These are phyloP conservation scores for Plantago elongata DNA, from an alignment of 257 asterid genomes.

Conservation along the genomic window DNA sequence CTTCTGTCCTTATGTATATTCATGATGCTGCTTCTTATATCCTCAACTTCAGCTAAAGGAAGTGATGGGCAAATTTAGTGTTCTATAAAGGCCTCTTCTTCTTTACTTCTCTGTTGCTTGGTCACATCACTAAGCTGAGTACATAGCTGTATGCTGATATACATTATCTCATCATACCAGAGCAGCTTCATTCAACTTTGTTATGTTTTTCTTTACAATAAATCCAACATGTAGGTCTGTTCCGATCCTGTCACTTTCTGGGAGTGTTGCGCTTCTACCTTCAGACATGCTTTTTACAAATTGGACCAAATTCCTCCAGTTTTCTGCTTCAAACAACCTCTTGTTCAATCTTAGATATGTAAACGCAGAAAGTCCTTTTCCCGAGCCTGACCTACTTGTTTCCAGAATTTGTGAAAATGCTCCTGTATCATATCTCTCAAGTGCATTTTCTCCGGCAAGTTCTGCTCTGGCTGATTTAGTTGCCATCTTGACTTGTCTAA, in stretches of 20 bases:
- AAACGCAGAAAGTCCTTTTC: constrained; percentile 65
- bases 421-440: constrained; percentile 74
- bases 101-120: constrained; percentile 13
- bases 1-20: constrained; percentile 10
- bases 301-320: constrained; percentile 71
- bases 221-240: constrained; percentile 69
- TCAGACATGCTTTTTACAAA: constrained; percentile 72
- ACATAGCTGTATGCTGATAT: constrained; percentile 16
- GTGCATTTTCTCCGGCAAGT: constrained; percentile 94
- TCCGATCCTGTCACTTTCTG: constrained; percentile 54
- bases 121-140: constrained; percentile 4
- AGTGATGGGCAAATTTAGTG: constrained; percentile 11
- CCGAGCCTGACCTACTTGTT: constrained; percentile 64
- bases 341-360: constrained; percentile 83
- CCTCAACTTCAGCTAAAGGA: constrained; percentile 18
- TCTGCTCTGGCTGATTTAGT: constrained; percentile 51
- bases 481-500: constrained; percentile 76
- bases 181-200: constrained; percentile 40
- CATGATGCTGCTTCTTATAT: constrained; percentile 8
- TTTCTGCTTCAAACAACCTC: constrained; percentile 64
- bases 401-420: constrained; percentile 65
- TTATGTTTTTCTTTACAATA: constrained; percentile 29
- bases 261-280: constrained; percentile 50
- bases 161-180: constrained; percentile 40
- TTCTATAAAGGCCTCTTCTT: constrained; percentile 12